Evolutionary conservation across 441 rosid species (phyloP).

Genomic region (Croton setiger): DNA sequence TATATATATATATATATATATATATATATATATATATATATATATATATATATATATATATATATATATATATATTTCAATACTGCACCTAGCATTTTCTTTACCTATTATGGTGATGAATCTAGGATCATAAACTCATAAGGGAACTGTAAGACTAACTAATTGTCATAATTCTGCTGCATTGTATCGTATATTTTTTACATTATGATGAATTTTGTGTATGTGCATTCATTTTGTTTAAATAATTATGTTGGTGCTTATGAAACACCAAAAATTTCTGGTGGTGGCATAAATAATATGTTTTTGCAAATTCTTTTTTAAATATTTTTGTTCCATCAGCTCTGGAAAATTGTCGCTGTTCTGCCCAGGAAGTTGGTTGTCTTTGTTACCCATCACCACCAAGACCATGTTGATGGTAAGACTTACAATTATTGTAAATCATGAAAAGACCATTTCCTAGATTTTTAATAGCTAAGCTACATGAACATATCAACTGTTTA

Average conservation of each 20-base stretch:
- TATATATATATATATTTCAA: neutral
- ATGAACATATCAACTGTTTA: neutral
- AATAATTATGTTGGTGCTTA: neutral
- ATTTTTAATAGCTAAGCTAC: neutral
- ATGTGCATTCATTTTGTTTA: conserved; percentile 4
- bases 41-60: too few relatives aligned
- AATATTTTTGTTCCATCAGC: conserved; percentile 43
- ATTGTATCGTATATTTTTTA: neutral
- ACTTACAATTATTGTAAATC: neutral
- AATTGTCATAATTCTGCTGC: neutral
- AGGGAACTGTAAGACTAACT: neutral
- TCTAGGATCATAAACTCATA: conserved; percentile 10
- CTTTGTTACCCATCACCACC: conserved; percentile 85
- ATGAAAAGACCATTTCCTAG: neutral
- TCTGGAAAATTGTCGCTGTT: conserved; percentile 57
- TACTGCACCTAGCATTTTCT: neutral
- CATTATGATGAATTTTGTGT: neutral
- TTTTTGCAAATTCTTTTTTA: conserved; percentile 7
- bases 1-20: too few relatives aligned
- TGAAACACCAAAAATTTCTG: neutral
- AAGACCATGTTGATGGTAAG: conserved; percentile 81
- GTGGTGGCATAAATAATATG: neutral
- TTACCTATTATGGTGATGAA: neutral
- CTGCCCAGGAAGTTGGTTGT: conserved; percentile 72
- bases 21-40: too few relatives aligned